These are phyloP conservation scores for Terfezia boudieri DNA, from an alignment of 495 filamentous ascomycete genomes.

Conservation along the genomic window DNA sequence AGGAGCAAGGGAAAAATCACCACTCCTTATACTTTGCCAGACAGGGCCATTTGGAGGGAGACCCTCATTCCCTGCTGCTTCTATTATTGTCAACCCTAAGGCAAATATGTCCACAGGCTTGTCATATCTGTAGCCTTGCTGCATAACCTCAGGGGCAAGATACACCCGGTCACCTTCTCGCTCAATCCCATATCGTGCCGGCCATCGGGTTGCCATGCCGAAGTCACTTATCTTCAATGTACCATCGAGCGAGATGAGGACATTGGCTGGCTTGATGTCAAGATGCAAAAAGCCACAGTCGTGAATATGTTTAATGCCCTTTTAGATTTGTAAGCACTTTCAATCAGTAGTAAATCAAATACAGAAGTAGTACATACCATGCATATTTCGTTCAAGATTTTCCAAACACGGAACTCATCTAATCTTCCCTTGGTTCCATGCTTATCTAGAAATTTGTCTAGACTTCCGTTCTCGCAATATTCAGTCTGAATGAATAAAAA, in stretches of 20 bases:
- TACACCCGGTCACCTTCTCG: constrained; percentile 91
- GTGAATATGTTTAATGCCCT: constrained; percentile 81
- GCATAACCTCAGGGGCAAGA: constrained; percentile 75
- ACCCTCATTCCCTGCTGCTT: constrained; percentile 76
- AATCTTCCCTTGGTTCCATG: constrained; percentile 63
- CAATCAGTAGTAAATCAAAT: background rate
- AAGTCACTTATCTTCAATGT: constrained; percentile 91
- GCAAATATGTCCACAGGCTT: constrained; percentile 87
- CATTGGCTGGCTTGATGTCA: constrained; percentile 86
- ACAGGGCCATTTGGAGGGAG: constrained; percentile 76
- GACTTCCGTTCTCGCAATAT: constrained; percentile 76
- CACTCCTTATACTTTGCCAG: constrained; percentile 70
- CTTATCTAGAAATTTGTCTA: constrained; percentile 58
- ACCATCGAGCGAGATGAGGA: constrained; percentile 78
- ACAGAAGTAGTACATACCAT: constrained; percentile 31
- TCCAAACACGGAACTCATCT: constrained; percentile 97
- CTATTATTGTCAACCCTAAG: constrained; percentile 76
- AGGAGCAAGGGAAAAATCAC: constrained; percentile 68
- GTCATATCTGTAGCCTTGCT: constrained; percentile 42
- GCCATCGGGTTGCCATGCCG: constrained; percentile 67
- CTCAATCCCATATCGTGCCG: constrained; percentile 52
- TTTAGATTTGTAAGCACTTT: background rate
- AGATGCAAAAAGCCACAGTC: constrained; percentile 74
- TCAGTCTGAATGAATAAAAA: constrained; percentile 88
- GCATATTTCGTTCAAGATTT: constrained; percentile 66